phyloP scores from a whole-genome alignment of 2,329 filamentous ascomycete genomes.

The Beauveria caledonica region DNA sequence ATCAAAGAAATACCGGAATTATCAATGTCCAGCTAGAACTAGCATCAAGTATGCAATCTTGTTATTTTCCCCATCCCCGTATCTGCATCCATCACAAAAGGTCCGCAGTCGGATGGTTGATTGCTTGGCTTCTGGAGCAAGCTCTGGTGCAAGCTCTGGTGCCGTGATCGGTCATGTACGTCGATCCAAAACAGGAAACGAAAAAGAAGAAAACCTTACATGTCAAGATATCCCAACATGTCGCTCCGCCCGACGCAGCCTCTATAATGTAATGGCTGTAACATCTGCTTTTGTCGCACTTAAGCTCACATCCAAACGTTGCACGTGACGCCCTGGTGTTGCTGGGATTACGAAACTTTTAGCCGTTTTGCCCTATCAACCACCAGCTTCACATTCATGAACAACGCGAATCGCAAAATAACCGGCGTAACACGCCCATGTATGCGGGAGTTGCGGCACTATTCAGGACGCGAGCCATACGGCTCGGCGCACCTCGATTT shows the following conservation, averaged over 20 bases:
- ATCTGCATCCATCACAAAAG: too few species aligned
- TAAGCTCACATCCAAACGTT: not conserved
- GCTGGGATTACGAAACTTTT: not conserved
- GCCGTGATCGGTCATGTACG: too few species aligned
- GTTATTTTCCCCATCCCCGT: too few species aligned
- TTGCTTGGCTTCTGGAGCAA: too few species aligned
- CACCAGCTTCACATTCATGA: not conserved
- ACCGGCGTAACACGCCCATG: conserved; percentile 9
- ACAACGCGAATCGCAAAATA: not conserved
- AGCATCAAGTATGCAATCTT: too few species aligned
- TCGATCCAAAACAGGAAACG: too few species aligned
- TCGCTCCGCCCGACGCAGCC: too few species aligned
- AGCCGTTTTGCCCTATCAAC: not conserved
- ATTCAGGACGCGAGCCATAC: not conserved
- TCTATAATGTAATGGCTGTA: not conserved
- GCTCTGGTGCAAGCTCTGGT: too few species aligned
- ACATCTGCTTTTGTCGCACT: not conserved
- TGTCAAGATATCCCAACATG: too few species aligned
- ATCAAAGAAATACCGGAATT: too few species aligned
- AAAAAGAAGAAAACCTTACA: not conserved
- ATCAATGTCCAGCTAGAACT: too few species aligned
- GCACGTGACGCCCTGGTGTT: conserved; percentile 1
- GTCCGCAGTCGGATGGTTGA: too few species aligned
- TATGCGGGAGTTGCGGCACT: conserved; percentile 8
- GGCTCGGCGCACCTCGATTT: conserved; percentile 1